phyloP scores from a whole-genome alignment of 257 asterid genomes.

The Nicotiana paniculata region DNA sequence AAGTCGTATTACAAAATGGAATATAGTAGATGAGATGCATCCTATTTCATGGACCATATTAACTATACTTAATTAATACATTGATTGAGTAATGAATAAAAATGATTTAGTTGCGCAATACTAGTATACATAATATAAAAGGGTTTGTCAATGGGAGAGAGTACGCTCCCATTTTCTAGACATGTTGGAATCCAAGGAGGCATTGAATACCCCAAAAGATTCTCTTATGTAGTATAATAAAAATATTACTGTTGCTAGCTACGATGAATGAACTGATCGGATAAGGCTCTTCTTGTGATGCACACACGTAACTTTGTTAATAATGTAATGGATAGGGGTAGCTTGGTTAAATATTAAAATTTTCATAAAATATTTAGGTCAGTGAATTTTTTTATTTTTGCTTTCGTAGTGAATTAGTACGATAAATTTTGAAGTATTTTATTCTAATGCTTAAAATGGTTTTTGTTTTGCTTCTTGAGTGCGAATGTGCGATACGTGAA shows the following conservation, averaged over 20 bases:
- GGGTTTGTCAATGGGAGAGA: not conserved
- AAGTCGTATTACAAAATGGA: not conserved
- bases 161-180: slow-evolving; percentile 40
- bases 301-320: too few species aligned
- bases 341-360: too few species aligned
- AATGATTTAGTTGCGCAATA: not conserved
- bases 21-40: not conserved
- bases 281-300: too few species aligned
- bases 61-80: slow-evolving; percentile 1
- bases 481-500: too few species aligned
- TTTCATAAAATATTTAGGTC: too few species aligned
- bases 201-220: slow-evolving; percentile 33
- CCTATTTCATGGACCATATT: slow-evolving; percentile 1
- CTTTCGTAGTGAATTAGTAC: too few species aligned
- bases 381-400: too few species aligned
- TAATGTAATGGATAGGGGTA: too few species aligned
- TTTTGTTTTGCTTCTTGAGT: too few species aligned
- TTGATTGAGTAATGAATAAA: not conserved
- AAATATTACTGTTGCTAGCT: not conserved
- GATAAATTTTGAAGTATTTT: too few species aligned
- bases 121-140: not conserved
- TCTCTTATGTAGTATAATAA: slow-evolving; percentile 24
- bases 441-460: too few species aligned
- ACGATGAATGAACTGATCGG: not conserved
- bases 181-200: slow-evolving; percentile 61